Evolutionary conservation across 768 basidiomycete species (phyloP), one percentile per base, ranked within the genome.

Genomic region (Filobasidium wieringae): DNA sequence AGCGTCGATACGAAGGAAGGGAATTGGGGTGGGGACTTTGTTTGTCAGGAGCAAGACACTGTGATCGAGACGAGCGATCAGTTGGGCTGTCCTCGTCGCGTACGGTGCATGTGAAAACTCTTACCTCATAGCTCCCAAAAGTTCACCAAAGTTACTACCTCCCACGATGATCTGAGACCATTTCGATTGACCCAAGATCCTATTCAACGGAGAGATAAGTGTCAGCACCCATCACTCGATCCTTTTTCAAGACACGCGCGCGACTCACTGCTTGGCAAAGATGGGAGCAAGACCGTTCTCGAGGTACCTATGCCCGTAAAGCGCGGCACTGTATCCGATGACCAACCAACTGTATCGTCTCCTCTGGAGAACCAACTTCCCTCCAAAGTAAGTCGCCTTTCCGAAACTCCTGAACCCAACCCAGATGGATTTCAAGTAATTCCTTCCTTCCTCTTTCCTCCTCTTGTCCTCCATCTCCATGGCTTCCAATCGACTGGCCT

Each of bases 91-190:
- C 26, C 50, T 27, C 24, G 45, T 24, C 15, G 8, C 17, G 19
- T 51, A 24, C 15, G 30, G 17, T 14, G 11, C 45, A 49, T 11
- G 12, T 11, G 45, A 24, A 7, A 12, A 29, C n/a, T n/a, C n/a
- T n/a, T n/a, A n/a, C n/a, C n/a, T 32, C 49, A 50, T 1, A 15
- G 47, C 59, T 17, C 47, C 54, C 19, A 57, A 37, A 8, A 57
- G 56, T 57, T 53, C 62, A 51, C 66, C 68, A 34, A 65, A 62
- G 64, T 71, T 71, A 56, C 62, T 64, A 17, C 70, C 70, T 22
- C 67, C 63, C 40, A 66, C 64, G 31, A 70, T 68, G 64, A 69
- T 68, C 55, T 71, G 68, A 6, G 63, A 64, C 61, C 66, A 71
- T 1, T 67, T 63, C 9, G 66, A 67, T 19, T 19, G 22, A 5